These are phyloP conservation scores for Elaeagnus macrophylla DNA, from an alignment of 306 rosid species.

Conservation along the genomic window DNA sequence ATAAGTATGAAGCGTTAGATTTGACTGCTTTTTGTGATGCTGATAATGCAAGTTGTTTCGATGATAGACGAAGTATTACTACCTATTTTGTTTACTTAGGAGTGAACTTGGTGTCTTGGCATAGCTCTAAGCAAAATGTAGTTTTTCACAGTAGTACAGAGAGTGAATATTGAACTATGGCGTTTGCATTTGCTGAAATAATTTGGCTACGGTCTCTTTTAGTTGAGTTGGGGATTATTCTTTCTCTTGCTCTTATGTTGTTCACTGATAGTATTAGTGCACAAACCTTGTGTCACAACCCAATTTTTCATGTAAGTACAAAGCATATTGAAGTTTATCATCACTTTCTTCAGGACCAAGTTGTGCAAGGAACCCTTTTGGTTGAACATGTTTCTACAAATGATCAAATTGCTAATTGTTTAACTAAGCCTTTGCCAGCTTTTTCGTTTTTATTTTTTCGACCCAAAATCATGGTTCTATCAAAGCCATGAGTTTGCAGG, in stretches of 20 bases:
- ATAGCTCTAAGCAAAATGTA: neutral
- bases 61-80: neutral
- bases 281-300: neutral
- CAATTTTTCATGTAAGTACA: neutral
- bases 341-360: neutral
- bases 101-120: neutral
- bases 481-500: no score
- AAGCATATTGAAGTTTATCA: neutral
- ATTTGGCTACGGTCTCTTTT: no score
- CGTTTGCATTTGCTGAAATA: no score
- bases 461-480: no score
- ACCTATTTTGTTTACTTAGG: neutral
- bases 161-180: neutral
- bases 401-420: neutral
- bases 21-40: neutral
- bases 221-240: no score
- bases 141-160: neutral
- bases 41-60: neutral
- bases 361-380: neutral
- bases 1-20: neutral
- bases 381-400: neutral
- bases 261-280: neutral
- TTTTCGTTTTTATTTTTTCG: no score
- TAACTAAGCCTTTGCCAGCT: neutral
- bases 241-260: no score